These are phyloP conservation scores for Diaporthe sp. DNA, from an alignment of 2,329 filamentous ascomycete genomes.

Conservation along the genomic window DNA sequence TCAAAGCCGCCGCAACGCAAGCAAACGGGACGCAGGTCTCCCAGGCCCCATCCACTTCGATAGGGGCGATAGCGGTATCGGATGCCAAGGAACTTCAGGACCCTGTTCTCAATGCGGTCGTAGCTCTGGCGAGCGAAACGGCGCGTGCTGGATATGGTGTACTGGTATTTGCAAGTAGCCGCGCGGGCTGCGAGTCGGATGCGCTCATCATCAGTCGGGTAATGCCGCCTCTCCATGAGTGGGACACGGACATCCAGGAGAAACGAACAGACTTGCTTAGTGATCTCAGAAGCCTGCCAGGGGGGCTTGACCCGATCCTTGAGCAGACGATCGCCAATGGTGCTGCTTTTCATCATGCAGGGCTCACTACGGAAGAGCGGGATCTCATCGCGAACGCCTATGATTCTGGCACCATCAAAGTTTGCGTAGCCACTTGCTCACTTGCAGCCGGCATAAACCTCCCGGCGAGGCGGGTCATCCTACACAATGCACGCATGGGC, in stretches of 20 bases:
- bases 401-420: constrained; percentile 75
- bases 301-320: constrained; percentile 75
- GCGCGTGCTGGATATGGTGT: constrained; percentile 77
- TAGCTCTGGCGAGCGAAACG: constrained; percentile 78
- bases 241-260: constrained; percentile 64
- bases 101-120: constrained; percentile 77
- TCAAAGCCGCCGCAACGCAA: constrained; percentile 70
- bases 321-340: constrained; percentile 75
- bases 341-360: constrained; percentile 82
- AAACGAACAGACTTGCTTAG: constrained; percentile 74
- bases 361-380: constrained; percentile 81
- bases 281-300: constrained; percentile 74
- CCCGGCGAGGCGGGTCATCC: constrained; percentile 79
- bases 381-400: constrained; percentile 80
- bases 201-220: constrained; percentile 77
- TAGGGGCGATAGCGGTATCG: constrained; percentile 68
- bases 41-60: constrained; percentile 53
- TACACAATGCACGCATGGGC: constrained; percentile 82
- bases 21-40: constrained; percentile 49
- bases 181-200: constrained; percentile 75
- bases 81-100: constrained; percentile 73
- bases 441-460: constrained; percentile 88
- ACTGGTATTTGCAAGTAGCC: constrained; percentile 80
- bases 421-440: constrained; percentile 83
- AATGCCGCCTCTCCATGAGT: constrained; percentile 66